Evolutionary conservation across 2,329 filamentous ascomycete genomes (phyloP), one percentile per base, ranked within the genome.

Genomic region (Dendrostoma leiphaemia): DNA sequence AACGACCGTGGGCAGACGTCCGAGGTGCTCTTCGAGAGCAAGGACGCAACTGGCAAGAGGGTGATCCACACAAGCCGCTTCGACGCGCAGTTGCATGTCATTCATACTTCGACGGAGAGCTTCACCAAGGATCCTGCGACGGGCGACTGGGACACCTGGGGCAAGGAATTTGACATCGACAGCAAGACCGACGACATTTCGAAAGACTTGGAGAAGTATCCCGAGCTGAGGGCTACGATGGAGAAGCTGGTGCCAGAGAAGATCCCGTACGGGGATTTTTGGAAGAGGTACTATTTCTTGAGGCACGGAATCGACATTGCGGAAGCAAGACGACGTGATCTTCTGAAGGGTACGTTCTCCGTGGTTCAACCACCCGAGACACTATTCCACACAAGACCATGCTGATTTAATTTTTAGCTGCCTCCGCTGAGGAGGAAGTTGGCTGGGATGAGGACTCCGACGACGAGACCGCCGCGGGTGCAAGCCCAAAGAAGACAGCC

Each of bases 211-310:
- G 86, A 92, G 61, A 90, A 88, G 67, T 96, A 96, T 65, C 83
- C 86, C 9, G 93, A 97, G 71, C 75, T 99, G 63, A 80, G 92
- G 62, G 73, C 80, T 24, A 91, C 91, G 0, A 97, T 99, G 93
- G 94, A 97, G 80, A 91, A 88, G 74, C 76, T 96, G 52, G 94
- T 99, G n/a, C 94, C 94, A 1, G 91, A 92, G 70, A 83, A 84
- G 62, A 90, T 97, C n/a, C 82, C 92, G 31, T 99, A 99, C 65
- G 81, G 78, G 49, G 83, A 88, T 49, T 99, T 99, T 69, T 99
- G 94, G 93, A 88, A 83, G 67, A 82, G 94, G 53, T 99, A 99
- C 72, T 97, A 97, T 70, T 99, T 96, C 76, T 74, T 97, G 59
- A 82, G 93, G 64, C 88, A 95, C 65, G 90, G 94, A 15, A 89